Base-by-base conservation (phyloP, 371 early-diverging fungal species). In the Lichtheimia hyalospora region DNA sequence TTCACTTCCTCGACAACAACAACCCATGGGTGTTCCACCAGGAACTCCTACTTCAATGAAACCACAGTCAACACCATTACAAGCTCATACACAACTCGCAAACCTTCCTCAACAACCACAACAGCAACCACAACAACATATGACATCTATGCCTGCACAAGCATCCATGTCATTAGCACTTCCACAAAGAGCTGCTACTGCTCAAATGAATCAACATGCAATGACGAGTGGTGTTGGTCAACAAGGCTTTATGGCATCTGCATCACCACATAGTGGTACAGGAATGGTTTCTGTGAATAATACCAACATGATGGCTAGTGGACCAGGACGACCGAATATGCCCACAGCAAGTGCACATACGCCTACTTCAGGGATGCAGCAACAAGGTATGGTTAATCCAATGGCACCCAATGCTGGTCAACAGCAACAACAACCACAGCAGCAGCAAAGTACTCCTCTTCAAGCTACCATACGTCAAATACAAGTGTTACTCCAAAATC, bases 401-500 rank as follows among this genome's bases (percentile, higher is more conserved):
- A 16, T 44, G 5, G 46, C 34, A 14, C 49, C n/a, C 39, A 48
- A 20, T 20, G 28, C 18, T 46, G 63, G 60, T 15, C 24, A 68
- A 7, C 58, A 27, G n/a, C 60, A 63, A 21, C 67, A 64, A 15
- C 70, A 63, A 21, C 67, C 62, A 15, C 70, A 27, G n/a, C 60
- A 63, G 16, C 67, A 64, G 15, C 70, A 60, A 39, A 57, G 54
- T 13, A 43, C 52, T 4, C 28, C 65, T 3, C 54, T 51, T 5
- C 73, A 74, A 49, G 56, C 60, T 15, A 64, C 69, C 4, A 48
- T 69, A 8, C 79, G 74, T 24, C 68, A 67, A 21, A 74, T 77
- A 5, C 75, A 73, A 18, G 65, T 69, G 25, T 51, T 75, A 16
- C 61, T 73, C n/a, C 60, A 61, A 10, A 18, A 63, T 10, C 66